Conservation (phyloP, 2,329 filamentous ascomycete genomes). For the Penicillium sp. region DNA sequence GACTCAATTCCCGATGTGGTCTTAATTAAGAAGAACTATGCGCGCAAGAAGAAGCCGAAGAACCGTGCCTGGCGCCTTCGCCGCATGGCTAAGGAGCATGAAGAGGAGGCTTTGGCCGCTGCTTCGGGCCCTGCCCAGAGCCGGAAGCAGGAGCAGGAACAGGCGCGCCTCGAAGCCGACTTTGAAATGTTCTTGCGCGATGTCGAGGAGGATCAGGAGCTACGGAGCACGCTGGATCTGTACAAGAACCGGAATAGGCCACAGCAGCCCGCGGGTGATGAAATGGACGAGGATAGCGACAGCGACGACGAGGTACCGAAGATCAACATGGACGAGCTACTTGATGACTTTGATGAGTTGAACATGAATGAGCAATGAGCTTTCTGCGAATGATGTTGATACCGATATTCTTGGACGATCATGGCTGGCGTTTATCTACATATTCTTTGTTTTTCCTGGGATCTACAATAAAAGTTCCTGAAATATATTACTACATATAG, state of each 20-base stretch:
- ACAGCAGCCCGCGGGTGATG: conserved; percentile 29
- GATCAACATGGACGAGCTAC: conserved; percentile 63
- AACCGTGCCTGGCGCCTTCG: conserved; percentile 88
- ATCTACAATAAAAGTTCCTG: conserved; percentile 14
- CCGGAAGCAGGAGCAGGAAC: conserved; percentile 59
- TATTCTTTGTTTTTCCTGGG: conserved; percentile 7
- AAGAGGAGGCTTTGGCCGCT: conserved; percentile 49
- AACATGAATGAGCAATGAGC: conserved; percentile 52
- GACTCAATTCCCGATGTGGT: conserved; percentile 84
- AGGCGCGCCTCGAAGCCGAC: conserved; percentile 81
- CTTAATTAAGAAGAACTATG: conserved; percentile 95
- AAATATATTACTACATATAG: conserved; percentile 6
- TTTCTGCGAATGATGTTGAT: conserved; percentile 7
- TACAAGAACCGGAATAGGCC: conserved; percentile 63
- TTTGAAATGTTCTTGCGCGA: conserved; percentile 97
- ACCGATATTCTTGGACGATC: conserved; percentile 25
- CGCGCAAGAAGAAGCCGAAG: conserved; percentile 75
- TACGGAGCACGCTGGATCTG: conserved; percentile 74
- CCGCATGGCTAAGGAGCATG: conserved; percentile 86
- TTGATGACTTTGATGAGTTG: conserved; percentile 28
- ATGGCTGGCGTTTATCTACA: conserved; percentile 25
- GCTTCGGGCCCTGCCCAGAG: conserved; percentile 9
- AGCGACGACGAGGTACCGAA: conserved; percentile 61
- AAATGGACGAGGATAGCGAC: conserved; percentile 54
- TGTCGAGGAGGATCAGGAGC: conserved; percentile 89